These are phyloP conservation scores for Torulaspora maleeae DNA, from an alignment of 805 yeast genomes.

Conservation along the genomic window DNA sequence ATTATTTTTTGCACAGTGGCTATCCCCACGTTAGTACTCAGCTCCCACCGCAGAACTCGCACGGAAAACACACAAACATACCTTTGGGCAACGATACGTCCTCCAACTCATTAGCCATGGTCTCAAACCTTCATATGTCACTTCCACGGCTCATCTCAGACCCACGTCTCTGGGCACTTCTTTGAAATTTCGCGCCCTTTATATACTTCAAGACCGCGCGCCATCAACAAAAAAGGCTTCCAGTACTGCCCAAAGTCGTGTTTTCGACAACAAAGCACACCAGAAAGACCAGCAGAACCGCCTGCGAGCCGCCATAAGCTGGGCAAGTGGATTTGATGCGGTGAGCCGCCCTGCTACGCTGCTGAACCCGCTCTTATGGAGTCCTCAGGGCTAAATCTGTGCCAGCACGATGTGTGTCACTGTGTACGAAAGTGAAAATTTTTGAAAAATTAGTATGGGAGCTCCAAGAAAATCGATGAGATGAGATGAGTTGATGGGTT, in stretches of 20 bases:
- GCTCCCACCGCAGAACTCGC: not conserved
- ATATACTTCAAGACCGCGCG: not conserved
- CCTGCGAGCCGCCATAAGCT: no score
- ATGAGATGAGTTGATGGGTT: constrained; percentile 4
- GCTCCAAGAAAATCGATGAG: constrained; percentile 11
- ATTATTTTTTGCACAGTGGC: constrained; percentile 97
- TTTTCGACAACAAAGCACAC: no score
- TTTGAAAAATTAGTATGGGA: constrained; percentile 8
- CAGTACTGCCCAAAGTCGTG: no score
- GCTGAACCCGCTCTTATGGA: not conserved
- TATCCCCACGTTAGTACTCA: not conserved
- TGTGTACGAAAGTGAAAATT: constrained; percentile 15
- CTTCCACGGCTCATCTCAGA: no score
- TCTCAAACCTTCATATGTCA: not conserved
- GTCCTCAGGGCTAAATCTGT: not conserved
- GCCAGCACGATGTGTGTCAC: not conserved
- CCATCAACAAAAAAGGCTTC: not conserved
- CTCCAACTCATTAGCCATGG: constrained; percentile 31
- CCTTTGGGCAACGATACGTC: constrained; percentile 42
- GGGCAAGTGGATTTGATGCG: not conserved
- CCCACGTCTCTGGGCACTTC: not conserved
- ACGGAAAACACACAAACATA: constrained; percentile 26
- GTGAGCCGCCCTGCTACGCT: not conserved
- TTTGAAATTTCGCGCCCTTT: constrained; percentile 1
- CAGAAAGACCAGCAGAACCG: no score